phyloP scores from a whole-genome alignment of 164 flowering plant species.

The Annona cherimola region DNA sequence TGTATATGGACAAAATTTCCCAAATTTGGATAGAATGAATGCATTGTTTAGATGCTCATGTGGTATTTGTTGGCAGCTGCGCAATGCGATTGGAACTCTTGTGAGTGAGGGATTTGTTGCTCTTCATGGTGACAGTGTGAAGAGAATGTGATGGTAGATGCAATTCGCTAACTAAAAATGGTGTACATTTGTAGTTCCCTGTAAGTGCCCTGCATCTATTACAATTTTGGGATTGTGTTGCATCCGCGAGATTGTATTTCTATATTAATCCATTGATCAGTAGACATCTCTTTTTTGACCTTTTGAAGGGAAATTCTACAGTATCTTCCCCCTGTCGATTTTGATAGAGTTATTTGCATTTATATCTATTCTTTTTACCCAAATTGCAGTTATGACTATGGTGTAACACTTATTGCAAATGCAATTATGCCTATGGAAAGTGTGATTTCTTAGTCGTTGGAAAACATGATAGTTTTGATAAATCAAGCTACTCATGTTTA shows the following conservation, averaged over 20 bases:
- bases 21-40: background rate
- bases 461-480: no score
- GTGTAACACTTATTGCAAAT: no score
- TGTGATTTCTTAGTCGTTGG: no score
- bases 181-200: background rate
- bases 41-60: background rate
- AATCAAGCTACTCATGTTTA: no score
- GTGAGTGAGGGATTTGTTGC: conserved; percentile 72
- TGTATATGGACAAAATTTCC: conserved; percentile 18
- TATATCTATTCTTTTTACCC: no score
- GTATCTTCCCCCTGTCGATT: no score
- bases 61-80: conserved; percentile 42
- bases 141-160: conserved; percentile 46
- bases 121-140: conserved; percentile 70
- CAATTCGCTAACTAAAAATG: background rate
- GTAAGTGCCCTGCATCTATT: background rate
- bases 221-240: background rate
- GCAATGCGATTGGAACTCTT: conserved; percentile 71
- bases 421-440: no score
- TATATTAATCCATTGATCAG: background rate
- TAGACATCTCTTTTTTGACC: background rate
- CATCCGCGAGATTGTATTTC: background rate
- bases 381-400: no score
- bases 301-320: background rate
- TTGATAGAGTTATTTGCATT: no score